Conservation (phyloP, 352 stramenopile genomes). For the Phytophthora europaea region DNA sequence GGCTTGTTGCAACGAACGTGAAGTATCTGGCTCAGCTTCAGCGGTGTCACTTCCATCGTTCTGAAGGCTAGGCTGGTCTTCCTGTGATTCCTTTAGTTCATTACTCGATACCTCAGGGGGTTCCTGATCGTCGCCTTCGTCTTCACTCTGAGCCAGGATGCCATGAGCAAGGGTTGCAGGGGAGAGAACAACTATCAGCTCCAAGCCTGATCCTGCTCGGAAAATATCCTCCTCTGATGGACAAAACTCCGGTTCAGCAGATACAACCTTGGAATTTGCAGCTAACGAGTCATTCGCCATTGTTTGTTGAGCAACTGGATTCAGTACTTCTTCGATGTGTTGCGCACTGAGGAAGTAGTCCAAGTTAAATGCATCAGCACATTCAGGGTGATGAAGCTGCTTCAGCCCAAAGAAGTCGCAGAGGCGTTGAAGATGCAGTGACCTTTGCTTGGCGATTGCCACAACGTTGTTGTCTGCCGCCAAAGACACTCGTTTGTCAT, state of each 20-base stretch:
- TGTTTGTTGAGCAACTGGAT: not conserved
- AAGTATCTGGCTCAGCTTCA: slow-evolving; percentile 2
- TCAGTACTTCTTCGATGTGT: slow-evolving; percentile 55
- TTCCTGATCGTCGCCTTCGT: slow-evolving; percentile 15
- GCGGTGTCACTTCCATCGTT: not conserved
- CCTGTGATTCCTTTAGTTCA: slow-evolving; percentile 4
- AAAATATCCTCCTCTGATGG: slow-evolving; percentile 24
- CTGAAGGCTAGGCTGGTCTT: not conserved
- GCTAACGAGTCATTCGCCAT: not conserved
- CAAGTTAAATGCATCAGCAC: slow-evolving; percentile 45
- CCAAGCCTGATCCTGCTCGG: slow-evolving; percentile 31
- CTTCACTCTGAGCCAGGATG: slow-evolving; percentile 42
- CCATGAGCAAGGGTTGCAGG: slow-evolving; percentile 35
- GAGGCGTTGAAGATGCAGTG: slow-evolving; percentile 55
- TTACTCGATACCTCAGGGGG: slow-evolving; percentile 3
- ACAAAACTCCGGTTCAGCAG: not conserved
- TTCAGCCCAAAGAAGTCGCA: slow-evolving; percentile 60
- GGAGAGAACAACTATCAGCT: slow-evolving; percentile 31
- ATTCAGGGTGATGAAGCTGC: slow-evolving; percentile 4
- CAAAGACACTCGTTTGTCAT: slow-evolving; percentile 56
- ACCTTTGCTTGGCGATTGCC: slow-evolving; percentile 56
- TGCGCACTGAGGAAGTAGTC: slow-evolving; percentile 62
- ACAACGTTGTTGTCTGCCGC: slow-evolving; percentile 66
- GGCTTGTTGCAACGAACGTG: slow-evolving; percentile 8
- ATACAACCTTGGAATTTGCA: not conserved